Percentiles rank a stretch among this genome's conserved stretches.
phyloP scores from a whole-genome alignment of 148 eudicot species.

The Arbutus unedo region DNA sequence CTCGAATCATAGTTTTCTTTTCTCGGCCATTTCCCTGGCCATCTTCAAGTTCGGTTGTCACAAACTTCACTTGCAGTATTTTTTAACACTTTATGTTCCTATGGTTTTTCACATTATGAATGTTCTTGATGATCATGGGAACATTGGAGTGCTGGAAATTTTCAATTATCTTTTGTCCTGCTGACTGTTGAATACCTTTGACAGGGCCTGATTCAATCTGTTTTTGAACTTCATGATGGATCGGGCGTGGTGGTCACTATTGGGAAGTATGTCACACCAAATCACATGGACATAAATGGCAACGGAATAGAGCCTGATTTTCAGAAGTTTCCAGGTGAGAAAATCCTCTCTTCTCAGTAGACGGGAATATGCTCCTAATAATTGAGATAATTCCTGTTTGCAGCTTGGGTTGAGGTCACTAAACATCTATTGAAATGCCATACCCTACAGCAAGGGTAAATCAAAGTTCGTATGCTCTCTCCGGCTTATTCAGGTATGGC shows the following conservation, averaged over 20 bases:
- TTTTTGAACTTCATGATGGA: conserved; percentile 93
- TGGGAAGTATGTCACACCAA: conserved; percentile 90
- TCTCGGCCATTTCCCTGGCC: background rate
- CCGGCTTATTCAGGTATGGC: background rate
- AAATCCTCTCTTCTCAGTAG: background rate
- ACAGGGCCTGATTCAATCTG: conserved; percentile 95
- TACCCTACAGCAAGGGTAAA: conserved; percentile 42
- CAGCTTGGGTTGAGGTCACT: conserved; percentile 75
- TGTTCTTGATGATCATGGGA: background rate
- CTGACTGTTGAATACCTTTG: conserved; percentile 11
- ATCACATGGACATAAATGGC: conserved; percentile 80
- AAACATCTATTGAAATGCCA: conserved; percentile 64
- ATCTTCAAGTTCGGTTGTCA: background rate
- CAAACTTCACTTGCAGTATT: background rate
- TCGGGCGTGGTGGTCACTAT: conserved; percentile 88
- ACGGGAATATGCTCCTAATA: background rate
- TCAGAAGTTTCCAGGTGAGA: conserved; percentile 64
- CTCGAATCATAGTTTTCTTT: background rate
- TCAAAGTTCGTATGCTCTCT: conserved; percentile 8
- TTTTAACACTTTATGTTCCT: background rate
- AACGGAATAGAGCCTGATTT: conserved; percentile 89
- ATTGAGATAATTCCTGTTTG: conserved; percentile 10
- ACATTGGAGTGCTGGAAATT: background rate
- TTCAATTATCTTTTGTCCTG: background rate
- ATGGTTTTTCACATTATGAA: background rate